phyloP scores from a whole-genome alignment of 768 basidiomycete genomes.

The Amanita fuliginea region DNA sequence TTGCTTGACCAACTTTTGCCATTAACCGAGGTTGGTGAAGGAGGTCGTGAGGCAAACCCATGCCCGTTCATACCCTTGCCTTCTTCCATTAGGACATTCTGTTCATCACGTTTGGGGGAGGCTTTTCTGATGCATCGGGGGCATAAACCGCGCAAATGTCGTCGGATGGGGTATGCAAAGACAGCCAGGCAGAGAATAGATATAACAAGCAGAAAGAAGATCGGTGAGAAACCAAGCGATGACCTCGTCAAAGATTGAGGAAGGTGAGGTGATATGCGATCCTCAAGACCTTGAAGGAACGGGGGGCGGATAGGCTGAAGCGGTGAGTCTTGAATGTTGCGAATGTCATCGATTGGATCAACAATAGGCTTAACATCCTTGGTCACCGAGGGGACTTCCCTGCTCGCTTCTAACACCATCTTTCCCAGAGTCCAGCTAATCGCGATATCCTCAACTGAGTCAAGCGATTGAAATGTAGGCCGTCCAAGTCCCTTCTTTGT shows the following conservation, averaged over 20 bases:
- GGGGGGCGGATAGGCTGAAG: conserved; percentile 57
- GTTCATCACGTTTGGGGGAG: conserved; percentile 24
- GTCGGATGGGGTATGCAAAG: conserved; percentile 45
- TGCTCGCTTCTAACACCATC: conserved; percentile 97
- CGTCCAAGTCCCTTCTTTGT: conserved; percentile 71
- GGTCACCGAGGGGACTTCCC: conserved; percentile 49
- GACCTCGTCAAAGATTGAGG: conserved; percentile 49
- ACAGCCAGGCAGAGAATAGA: conserved; percentile 30
- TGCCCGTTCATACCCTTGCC: conserved; percentile 19
- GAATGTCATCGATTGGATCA: conserved; percentile 63
- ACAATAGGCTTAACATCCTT: conserved; percentile 44
- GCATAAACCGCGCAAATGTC: conserved; percentile 35
- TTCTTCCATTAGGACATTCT: conserved; percentile 39
- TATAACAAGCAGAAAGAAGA: conserved; percentile 48
- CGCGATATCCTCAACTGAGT: conserved; percentile 85
- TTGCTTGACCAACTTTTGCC: conserved; percentile 20
- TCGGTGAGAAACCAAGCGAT: conserved; percentile 64
- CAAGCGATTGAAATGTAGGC: conserved; percentile 86
- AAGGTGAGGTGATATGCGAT: conserved; percentile 54
- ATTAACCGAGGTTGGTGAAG: conserved; percentile 22
- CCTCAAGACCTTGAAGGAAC: conserved; percentile 51
- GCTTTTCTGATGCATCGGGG: conserved; percentile 30
- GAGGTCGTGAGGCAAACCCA: conserved; percentile 15
- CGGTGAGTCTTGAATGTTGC: conserved; percentile 37
- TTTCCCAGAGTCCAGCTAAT: conserved; percentile 98